Base-by-base conservation (phyloP, 78 protist species). In the Andalucia godoyi region DNA sequence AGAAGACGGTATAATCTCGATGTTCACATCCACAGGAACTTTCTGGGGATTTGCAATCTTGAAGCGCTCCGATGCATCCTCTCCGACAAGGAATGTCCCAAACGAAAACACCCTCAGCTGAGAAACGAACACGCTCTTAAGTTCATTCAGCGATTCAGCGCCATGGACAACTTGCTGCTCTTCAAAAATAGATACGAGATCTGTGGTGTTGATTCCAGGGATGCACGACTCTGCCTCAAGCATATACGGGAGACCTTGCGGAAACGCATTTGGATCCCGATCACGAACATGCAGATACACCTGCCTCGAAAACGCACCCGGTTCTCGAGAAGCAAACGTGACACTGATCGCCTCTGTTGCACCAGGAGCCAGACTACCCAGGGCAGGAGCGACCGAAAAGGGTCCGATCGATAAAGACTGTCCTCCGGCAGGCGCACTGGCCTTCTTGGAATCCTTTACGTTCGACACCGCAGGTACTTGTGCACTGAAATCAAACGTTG, bases 221-320 rank as follows among this genome's bases (percentile, higher is more conserved):
- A 75, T 29, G 63, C 88, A 86, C 9, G 65, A 39, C 77, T 86
- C 92, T 18, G 71, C 92, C 17, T 17, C 32, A 27, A 86, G 61
- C 59, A 67, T 84, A 64, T 58, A 84, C 2, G 59, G 70, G 23
- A 46, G 0, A 15, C 86, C 86, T 27, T 18, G 10, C 18, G 61
- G 66, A 6, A 13, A 37, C 25, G 29, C 76, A 4, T 4, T 1
- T 25, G 81, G 78, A n/a, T n/a, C n/a, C n/a, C n/a, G n/a, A n/a
- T n/a, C n/a, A n/a, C n/a, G n/a, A n/a, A n/a, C n/a, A n/a, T n/a
- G n/a, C n/a, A n/a, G n/a, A n/a, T n/a, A n/a, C n/a, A n/a, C n/a
- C n/a, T n/a, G n/a, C n/a, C n/a, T n/a, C n/a, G n/a, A n/a, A n/a
- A n/a, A n/a, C n/a, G n/a, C n/a, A n/a, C n/a, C n/a, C n/a, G n/a